Conservation (phyloP, 192 early-diverging fungal genomes). For the Coemansia sp. region DNA sequence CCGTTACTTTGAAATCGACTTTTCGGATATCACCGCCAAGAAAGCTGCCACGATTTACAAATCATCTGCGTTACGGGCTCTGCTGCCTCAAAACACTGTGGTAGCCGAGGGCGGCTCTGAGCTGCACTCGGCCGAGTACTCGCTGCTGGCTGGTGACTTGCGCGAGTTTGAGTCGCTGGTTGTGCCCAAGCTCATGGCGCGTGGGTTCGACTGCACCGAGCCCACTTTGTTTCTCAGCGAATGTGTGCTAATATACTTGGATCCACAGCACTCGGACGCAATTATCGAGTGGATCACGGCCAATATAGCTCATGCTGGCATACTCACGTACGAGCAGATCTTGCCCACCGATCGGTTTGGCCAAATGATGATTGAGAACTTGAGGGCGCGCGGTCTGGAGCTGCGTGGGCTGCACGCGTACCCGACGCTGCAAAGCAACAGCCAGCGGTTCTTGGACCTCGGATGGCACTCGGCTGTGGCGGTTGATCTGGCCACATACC, state of each 20-base stretch:
- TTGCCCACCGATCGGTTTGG: constrained; percentile 89
- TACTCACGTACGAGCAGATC: constrained; percentile 92
- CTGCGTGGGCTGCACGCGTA: constrained; percentile 73
- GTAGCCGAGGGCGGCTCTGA: constrained; percentile 71
- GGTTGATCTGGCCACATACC: constrained; percentile 56
- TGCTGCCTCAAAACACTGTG: constrained; percentile 33
- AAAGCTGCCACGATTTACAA: constrained; percentile 71
- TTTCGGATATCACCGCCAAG: constrained; percentile 77
- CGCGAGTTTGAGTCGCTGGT: constrained; percentile 62
- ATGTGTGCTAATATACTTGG: constrained; percentile 90
- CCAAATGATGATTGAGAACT: constrained; percentile 84
- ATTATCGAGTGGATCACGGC: constrained; percentile 73
- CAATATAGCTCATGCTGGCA: constrained; percentile 52
- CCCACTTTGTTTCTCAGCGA: constrained; percentile 93
- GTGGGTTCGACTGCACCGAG: constrained; percentile 43
- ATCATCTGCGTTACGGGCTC: constrained; percentile 31
- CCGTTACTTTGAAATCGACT: constrained; percentile 90
- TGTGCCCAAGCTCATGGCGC: constrained; percentile 58
- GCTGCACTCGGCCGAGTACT: constrained; percentile 66
- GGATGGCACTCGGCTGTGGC: constrained; percentile 64
- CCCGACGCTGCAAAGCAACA: constrained; percentile 71
- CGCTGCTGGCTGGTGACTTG: constrained; percentile 79
- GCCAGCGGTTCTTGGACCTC: constrained; percentile 60
- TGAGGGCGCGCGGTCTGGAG: constrained; percentile 74
- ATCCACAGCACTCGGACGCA: constrained; percentile 60